Evolutionary conservation across 495 filamentous ascomycete genomes (phyloP).

Genomic region (Penicillium simplicissimum): DNA sequence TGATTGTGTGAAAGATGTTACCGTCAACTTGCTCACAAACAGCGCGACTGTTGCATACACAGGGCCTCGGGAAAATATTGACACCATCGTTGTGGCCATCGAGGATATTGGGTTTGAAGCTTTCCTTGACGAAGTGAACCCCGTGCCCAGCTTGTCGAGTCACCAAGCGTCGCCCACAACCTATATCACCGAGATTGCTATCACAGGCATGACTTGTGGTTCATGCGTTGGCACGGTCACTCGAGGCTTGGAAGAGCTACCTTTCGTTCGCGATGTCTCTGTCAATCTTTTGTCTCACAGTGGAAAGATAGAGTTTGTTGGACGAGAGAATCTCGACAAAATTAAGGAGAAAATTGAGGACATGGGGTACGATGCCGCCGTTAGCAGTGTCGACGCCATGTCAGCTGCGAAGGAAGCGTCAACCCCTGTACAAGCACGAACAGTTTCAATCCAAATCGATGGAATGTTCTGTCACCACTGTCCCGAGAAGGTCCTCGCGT

Average conservation of each 20-base stretch:
- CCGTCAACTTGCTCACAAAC: constrained; percentile 60
- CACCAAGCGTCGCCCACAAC: background rate
- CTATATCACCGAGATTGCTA: constrained; percentile 62
- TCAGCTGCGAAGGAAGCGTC: constrained; percentile 10
- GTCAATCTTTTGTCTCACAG: constrained; percentile 77
- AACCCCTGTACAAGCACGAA: constrained; percentile 43
- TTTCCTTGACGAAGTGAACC: constrained; percentile 44
- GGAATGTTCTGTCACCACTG: constrained; percentile 92
- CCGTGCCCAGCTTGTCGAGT: constrained; percentile 26
- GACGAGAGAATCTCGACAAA: constrained; percentile 52
- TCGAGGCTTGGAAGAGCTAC: constrained; percentile 58
- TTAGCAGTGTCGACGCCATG: constrained; percentile 44
- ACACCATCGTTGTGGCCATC: constrained; percentile 48
- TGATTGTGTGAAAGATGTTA: constrained; percentile 53
- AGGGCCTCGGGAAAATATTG: constrained; percentile 42
- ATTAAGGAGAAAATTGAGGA: constrained; percentile 75
- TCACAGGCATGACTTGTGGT: constrained; percentile 84
- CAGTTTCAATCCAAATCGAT: constrained; percentile 65
- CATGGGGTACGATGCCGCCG: constrained; percentile 71
- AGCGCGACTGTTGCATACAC: constrained; percentile 52
- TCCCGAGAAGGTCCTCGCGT: constrained; percentile 58
- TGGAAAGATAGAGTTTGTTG: constrained; percentile 63
- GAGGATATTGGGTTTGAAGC: constrained; percentile 60
- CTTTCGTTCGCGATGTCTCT: constrained; percentile 62
- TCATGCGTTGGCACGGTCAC: constrained; percentile 70